These are phyloP conservation scores for Apocynum venetum DNA, from an alignment of 257 asterid genomes.

Conservation along the genomic window DNA sequence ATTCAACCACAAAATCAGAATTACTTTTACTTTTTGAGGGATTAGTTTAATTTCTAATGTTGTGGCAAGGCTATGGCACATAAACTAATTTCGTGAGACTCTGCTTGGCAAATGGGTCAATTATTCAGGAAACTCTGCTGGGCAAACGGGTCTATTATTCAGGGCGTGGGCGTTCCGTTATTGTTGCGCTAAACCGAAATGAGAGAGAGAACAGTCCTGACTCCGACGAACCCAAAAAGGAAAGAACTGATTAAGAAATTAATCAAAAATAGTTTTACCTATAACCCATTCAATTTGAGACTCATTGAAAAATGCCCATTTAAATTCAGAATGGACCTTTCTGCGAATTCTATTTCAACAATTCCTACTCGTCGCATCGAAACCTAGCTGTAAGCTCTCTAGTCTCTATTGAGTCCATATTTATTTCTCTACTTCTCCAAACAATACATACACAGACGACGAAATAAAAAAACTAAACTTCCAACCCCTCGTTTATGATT, in stretches of 20 bases:
- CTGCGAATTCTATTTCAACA: neutral
- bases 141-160: no score
- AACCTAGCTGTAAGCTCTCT: neutral
- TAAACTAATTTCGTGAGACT: neutral
- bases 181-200: neutral
- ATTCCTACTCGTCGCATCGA: neutral
- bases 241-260: neutral
- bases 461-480: neutral
- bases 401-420: neutral
- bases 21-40: neutral
- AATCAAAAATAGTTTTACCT: neutral
- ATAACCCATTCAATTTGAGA: neutral
- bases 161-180: no score
- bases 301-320: neutral
- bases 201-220: neutral
- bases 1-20: neutral
- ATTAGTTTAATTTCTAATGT: neutral
- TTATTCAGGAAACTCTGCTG: no score
- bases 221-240: neutral
- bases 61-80: neutral
- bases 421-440: neutral
- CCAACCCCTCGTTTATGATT: neutral
- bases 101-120: no score
- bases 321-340: neutral
- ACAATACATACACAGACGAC: neutral